Evolutionary conservation across 768 basidiomycete genomes (phyloP).

Genomic region (Collybiopsis luxurians): DNA sequence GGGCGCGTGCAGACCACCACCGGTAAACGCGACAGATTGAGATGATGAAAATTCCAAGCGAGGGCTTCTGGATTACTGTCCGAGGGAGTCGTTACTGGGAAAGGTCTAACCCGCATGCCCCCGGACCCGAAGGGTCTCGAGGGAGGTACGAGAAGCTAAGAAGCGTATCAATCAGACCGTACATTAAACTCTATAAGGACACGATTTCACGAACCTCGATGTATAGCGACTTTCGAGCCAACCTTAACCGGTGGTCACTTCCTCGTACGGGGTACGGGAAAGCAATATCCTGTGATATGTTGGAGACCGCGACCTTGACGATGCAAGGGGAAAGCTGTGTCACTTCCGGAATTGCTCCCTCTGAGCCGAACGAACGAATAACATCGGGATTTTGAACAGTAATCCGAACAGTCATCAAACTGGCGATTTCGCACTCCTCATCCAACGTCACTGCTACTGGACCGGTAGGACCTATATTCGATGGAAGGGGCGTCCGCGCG

Average conservation of each 20-base stretch:
- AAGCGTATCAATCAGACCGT: neutral
- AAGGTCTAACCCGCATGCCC: conserved; percentile 20
- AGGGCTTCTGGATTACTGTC: conserved; percentile 12
- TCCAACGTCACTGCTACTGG: conserved; percentile 19
- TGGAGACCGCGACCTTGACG: conserved; percentile 17
- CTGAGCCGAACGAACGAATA: conserved; percentile 12
- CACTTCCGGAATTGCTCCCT: neutral
- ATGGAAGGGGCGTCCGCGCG: neutral
- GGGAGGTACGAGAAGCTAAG: conserved; percentile 28
- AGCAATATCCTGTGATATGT: conserved; percentile 12
- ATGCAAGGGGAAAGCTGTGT: conserved; percentile 18
- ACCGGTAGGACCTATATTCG: conserved; percentile 16
- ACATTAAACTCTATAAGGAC: neutral
- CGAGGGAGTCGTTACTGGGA: conserved; percentile 15
- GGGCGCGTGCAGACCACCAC: conserved; percentile 20
- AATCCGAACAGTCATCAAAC: neutral
- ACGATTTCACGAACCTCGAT: conserved; percentile 22
- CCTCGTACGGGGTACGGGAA: conserved; percentile 27
- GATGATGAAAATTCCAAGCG: conserved; percentile 36
- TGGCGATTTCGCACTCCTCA: conserved; percentile 19
- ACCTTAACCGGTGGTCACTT: conserved; percentile 16
- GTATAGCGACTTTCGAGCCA: conserved; percentile 28
- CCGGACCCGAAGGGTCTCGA: conserved; percentile 19
- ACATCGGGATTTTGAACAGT: neutral
- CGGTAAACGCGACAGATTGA: conserved; percentile 34